Base-by-base conservation (phyloP, 805 yeast species). In the Dipodascus geniculatus region DNA sequence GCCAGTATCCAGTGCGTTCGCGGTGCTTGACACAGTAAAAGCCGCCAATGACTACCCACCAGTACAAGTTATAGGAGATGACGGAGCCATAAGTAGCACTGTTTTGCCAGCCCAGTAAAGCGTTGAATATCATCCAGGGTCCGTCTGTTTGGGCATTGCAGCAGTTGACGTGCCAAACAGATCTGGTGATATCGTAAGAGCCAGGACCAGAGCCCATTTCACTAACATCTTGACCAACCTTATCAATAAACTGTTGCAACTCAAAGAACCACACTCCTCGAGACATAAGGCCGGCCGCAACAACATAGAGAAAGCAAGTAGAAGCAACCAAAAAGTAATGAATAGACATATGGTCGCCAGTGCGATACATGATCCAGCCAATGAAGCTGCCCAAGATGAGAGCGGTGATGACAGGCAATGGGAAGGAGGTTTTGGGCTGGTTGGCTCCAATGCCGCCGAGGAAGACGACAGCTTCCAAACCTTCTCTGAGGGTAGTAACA, bases 131-230 rank as follows among this genome's bases (percentile, higher is more conserved):
- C 95, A 88, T 87, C 96, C 95, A 89, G 31, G 83, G 80, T 2
- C 95, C 95, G 63, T 89, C 96, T 16, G 78, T 85, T 60, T 86
- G 84, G 23, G 96, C 95, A 66, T 88, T 88, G 70, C 97, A 89
- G 67, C 96, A 88, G 69, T 89, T 87, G 23, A 89, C 96, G 65
- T 89, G 97, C 97, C 97, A 89, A 1, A 89, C 82, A 4, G 93
- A 81, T 49, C 74, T 78, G 22, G 77, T 59, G 22, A 89, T 82
- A 62, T 89, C 96, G 64, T 89, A 89, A 0, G 95, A 85, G 0
- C 97, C 97, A 0, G 96, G 96, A 0, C 97, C 97, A 42, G 84
- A 83, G 1, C 97, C 97, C 0, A 83, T 79, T 69, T 89, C 97
- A 47, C 87, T 77, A 65, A 87, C 85, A 61, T 89, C 97, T 63